Percentiles rank a stretch among this genome's conserved stretches.
Conservation (phyloP, 2,329 filamentous ascomycete genomes). For the Aschersonia sp. region DNA sequence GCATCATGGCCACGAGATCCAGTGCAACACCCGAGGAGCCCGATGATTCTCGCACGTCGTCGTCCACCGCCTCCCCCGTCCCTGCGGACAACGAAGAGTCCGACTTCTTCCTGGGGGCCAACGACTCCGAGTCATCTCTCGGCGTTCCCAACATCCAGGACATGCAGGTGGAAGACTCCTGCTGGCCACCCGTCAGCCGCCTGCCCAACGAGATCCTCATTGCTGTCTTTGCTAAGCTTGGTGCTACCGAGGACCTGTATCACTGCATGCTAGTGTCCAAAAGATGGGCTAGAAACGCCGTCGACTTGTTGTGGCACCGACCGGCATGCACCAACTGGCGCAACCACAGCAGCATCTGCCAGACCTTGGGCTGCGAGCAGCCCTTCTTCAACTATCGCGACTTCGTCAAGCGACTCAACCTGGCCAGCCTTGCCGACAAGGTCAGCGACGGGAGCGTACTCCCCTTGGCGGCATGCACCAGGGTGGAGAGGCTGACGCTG, state of each 20-base stretch:
- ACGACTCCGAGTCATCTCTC: constrained; percentile 87
- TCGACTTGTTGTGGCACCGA: constrained; percentile 88
- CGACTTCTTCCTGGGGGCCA: constrained; percentile 77
- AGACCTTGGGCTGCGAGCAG: constrained; percentile 54
- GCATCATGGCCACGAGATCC: constrained; percentile 7
- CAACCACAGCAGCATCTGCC: constrained; percentile 67
- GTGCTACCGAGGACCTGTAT: constrained; percentile 59
- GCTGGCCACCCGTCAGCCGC: constrained; percentile 64
- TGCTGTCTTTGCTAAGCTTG: constrained; percentile 75
- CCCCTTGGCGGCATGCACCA: constrained; percentile 71
- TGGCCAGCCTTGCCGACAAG: constrained; percentile 59
- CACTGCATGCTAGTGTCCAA: constrained; percentile 91
- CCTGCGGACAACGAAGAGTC: constrained; percentile 79
- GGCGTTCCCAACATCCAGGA: constrained; percentile 66
- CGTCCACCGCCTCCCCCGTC: constrained; percentile 60
- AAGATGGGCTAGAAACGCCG: constrained; percentile 81
- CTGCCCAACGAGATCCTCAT: constrained; percentile 93
- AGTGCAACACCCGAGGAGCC: constrained; percentile 17
- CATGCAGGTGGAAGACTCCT: constrained; percentile 54
- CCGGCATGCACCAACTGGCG: constrained; percentile 80
- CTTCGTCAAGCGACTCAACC: constrained; percentile 82
- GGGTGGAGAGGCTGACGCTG: constrained; percentile 82
- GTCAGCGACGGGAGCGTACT: constrained; percentile 83
- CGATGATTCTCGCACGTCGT: constrained; percentile 43
- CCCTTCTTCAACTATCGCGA: constrained; percentile 81